phyloP scores from a whole-genome alignment of 2,329 filamentous ascomycete genomes.

The Volutella citrinella region DNA sequence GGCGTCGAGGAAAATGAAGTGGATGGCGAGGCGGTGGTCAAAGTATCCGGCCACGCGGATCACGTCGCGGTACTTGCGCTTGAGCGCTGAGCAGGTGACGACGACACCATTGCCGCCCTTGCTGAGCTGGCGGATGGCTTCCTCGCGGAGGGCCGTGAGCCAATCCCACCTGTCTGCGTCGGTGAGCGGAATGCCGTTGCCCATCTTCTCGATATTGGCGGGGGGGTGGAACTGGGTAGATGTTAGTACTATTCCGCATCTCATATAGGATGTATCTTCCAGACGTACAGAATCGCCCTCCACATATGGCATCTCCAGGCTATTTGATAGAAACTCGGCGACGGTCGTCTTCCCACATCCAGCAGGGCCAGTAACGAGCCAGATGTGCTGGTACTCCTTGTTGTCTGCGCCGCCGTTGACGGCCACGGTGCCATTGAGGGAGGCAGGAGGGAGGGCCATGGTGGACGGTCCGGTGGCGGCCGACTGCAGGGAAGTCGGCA shows the following conservation, averaged over 20 bases:
- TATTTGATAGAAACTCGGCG: constrained; percentile 59
- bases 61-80: constrained; percentile 94
- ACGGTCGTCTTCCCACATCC: constrained; percentile 79
- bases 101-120: constrained; percentile 72
- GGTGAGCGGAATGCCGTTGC: constrained; percentile 75
- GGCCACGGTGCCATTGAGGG: constrained; percentile 27
- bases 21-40: constrained; percentile 69
- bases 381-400: constrained; percentile 62
- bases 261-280: no score
- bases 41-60: constrained; percentile 79
- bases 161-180: constrained; percentile 98
- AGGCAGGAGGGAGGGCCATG: constrained; percentile 18
- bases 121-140: constrained; percentile 55
- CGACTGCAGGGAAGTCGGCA: constrained; percentile 20
- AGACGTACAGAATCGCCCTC: constrained; percentile 78
- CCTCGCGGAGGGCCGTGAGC: constrained; percentile 75
- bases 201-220: constrained; percentile 90
- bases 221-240: constrained; percentile 64
- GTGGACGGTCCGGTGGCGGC: constrained; percentile 14
- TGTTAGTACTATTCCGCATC: constrained; percentile 27
- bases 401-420: constrained; percentile 26
- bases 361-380: constrained; percentile 76
- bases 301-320: constrained; percentile 66
- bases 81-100: constrained; percentile 91
- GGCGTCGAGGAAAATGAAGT: constrained; percentile 90